A percentile compares a stretch with the other conserved stretches of the same genome.
Conservation (phyloP, 345 rosid species). For the Lepidium africanum region DNA sequence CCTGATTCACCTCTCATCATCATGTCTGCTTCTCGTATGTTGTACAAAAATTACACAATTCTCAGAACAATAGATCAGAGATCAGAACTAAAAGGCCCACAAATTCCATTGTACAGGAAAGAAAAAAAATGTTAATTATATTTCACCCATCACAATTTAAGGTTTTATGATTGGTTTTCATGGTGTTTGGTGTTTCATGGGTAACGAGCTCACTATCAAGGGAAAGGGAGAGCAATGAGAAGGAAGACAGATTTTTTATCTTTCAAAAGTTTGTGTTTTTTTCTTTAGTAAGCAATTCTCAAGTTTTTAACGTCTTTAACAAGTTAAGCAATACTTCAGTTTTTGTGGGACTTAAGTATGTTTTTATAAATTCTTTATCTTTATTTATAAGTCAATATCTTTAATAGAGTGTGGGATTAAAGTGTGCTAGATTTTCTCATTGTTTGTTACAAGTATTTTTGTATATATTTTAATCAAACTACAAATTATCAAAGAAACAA, state of each 20-base stretch:
- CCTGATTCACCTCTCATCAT: constrained; percentile 6
- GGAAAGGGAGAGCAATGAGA: neutral
- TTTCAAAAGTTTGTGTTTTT: neutral
- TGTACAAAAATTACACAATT: neutral
- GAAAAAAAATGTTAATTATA: neutral
- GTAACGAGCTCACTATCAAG: neutral
- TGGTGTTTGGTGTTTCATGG: neutral
- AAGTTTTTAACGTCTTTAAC: too few species aligned
- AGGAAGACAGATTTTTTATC: neutral
- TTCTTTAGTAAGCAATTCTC: neutral
- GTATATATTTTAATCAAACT: too few species aligned
- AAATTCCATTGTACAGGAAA: neutral
- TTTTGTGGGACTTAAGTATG: too few species aligned
- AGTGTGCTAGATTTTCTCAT: too few species aligned
- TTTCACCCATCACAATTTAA: neutral
- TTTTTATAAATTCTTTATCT: too few species aligned
- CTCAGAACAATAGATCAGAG: neutral
- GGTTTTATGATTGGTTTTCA: neutral
- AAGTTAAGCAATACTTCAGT: too few species aligned
- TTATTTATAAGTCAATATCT: too few species aligned
- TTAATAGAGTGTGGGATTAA: too few species aligned
- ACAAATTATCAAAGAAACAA: too few species aligned
- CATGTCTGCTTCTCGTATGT: neutral
- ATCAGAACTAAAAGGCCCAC: neutral
- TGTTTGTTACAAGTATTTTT: too few species aligned